Conservation (phyloP, 225 moss, liverwort and hornwort genomes). For the Pseudoscleropodium purum region DNA sequence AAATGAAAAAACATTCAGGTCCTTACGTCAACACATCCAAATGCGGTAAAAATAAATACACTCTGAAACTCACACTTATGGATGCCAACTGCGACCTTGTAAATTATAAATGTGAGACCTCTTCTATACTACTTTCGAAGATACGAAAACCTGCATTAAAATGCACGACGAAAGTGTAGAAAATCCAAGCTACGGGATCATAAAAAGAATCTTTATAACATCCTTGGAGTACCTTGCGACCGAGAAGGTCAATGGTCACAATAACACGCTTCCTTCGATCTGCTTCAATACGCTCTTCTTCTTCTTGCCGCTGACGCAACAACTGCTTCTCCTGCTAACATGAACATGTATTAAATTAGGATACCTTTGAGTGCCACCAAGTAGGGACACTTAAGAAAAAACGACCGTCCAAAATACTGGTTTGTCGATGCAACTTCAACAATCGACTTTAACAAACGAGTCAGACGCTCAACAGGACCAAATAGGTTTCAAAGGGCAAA, state of each 20-base stretch:
- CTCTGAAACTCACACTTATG: not conserved
- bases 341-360: not conserved
- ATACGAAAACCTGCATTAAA: not conserved
- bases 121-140: not conserved
- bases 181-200: not conserved
- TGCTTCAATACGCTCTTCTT: slow-evolving; percentile 66
- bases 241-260: slow-evolving; percentile 89
- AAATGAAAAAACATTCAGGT: not conserved
- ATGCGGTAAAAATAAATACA: not conserved
- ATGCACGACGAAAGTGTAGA: not conserved
- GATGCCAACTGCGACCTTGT: not conserved
- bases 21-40: not conserved
- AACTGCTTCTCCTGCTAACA: slow-evolving; percentile 65
- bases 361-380: not conserved
- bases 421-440: not conserved
- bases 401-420: not conserved
- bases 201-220: not conserved
- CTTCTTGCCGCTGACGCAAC: slow-evolving; percentile 64
- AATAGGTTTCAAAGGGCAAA: not conserved
- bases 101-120: not conserved
- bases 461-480: not conserved
- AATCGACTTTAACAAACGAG: not conserved
- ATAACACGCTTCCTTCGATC: slow-evolving; percentile 77
- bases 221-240: slow-evolving; percentile 67
- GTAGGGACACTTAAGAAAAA: not conserved